These are phyloP conservation scores for Pharus latifolius DNA, from an alignment of 176 grass and related monocot genomes.

Conservation along the genomic window DNA sequence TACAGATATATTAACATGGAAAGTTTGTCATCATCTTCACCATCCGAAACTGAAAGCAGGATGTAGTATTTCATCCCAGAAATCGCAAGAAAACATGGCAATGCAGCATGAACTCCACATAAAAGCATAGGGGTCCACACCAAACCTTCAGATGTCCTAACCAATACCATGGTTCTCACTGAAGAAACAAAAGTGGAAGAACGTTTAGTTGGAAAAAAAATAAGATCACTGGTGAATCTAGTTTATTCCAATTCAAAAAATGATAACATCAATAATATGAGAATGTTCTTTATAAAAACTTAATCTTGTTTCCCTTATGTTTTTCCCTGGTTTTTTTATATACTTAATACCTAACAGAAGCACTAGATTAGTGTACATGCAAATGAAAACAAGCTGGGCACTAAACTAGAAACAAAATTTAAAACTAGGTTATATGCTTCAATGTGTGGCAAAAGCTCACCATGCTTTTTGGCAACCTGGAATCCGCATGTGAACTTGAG, in stretches of 20 bases:
- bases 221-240: background rate
- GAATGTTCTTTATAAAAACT: background rate
- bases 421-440: background rate
- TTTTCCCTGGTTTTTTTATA: too few species aligned
- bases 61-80: background rate
- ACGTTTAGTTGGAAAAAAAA: background rate
- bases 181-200: background rate
- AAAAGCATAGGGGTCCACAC: background rate
- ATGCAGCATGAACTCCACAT: background rate
- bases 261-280: background rate
- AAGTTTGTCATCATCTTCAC: slow-evolving; percentile 1
- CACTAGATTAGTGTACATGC: background rate
- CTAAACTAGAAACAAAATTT: background rate
- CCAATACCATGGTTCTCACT: too few species aligned
- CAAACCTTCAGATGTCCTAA: too few species aligned
- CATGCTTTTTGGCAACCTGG: slow-evolving; percentile 15
- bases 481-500: background rate
- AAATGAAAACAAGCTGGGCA: background rate
- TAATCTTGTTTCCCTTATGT: too few species aligned
- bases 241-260: background rate
- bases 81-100: too few species aligned
- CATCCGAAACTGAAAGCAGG: slow-evolving; percentile 15
- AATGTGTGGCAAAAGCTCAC: background rate
- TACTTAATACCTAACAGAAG: background rate
- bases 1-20: slow-evolving; percentile 25